Conservation (phyloP, 306 rosid species). For the Quercus ilex region DNA sequence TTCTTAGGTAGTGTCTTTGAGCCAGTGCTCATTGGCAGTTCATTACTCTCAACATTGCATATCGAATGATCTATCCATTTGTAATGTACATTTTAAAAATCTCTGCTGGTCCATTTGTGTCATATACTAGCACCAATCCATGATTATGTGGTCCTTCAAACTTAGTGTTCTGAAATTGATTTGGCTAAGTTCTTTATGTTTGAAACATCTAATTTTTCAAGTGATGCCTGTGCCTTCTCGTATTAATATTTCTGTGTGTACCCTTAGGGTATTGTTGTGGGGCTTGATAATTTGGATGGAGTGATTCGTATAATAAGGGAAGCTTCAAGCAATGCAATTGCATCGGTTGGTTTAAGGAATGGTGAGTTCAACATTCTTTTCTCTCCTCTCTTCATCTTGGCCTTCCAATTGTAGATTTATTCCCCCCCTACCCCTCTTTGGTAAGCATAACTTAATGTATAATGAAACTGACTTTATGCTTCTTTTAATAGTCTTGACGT, state of each 20-base stretch:
- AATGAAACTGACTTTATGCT: background rate
- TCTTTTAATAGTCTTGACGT: background rate
- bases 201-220: background rate
- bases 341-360: slow-evolving; percentile 57
- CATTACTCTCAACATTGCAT: background rate
- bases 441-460: too few species aligned
- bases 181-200: background rate
- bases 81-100: background rate
- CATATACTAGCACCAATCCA: background rate
- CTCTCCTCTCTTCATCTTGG: slow-evolving; percentile 5
- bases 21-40: background rate
- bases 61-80: background rate
- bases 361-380: slow-evolving; percentile 46
- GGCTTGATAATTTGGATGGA: slow-evolving; percentile 81
- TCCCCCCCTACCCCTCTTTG: background rate
- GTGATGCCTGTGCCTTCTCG: background rate
- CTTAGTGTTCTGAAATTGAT: background rate
- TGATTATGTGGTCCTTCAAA: background rate
- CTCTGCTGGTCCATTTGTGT: background rate
- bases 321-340: slow-evolving; percentile 71
- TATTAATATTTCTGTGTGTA: slow-evolving; percentile 12
- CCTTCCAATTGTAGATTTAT: background rate
- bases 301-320: slow-evolving; percentile 66
- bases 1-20: too few species aligned
- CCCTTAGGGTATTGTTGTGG: slow-evolving; percentile 76